Percentiles rank a stretch among this genome's conserved stretches.
These are phyloP conservation scores for Asterophora parasitica DNA, from an alignment of 768 basidiomycete species.

Conservation along the genomic window DNA sequence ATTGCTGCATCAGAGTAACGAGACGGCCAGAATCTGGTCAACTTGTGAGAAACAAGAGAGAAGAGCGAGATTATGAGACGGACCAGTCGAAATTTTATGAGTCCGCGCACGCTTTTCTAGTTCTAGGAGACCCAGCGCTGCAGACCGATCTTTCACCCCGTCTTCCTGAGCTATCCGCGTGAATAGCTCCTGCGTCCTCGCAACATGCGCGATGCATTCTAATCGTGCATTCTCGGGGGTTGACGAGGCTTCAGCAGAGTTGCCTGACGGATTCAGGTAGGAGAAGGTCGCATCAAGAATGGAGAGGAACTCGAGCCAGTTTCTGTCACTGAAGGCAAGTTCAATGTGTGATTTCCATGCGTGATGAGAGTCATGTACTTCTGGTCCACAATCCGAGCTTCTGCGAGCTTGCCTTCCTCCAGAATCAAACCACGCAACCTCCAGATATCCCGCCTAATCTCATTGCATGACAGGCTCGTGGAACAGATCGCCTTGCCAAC, in stretches of 20 bases:
- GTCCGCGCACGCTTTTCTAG: slow-evolving; percentile 56
- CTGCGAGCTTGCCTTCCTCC: slow-evolving; percentile 61
- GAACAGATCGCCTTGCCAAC: slow-evolving; percentile 63
- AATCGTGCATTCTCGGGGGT: slow-evolving; percentile 31
- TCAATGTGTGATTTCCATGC: not conserved
- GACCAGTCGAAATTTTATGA: slow-evolving; percentile 47
- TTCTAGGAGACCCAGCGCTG: slow-evolving; percentile 68
- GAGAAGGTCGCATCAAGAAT: slow-evolving; percentile 65
- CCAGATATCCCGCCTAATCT: slow-evolving; percentile 71
- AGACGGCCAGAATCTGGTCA: slow-evolving; percentile 40
- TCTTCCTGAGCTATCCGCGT: slow-evolving; percentile 55
- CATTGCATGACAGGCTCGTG: slow-evolving; percentile 69
- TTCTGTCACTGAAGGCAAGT: slow-evolving; percentile 54
- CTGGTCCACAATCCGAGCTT: slow-evolving; percentile 52
- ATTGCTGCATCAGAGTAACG: slow-evolving; percentile 51
- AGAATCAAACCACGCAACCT: slow-evolving; percentile 45
- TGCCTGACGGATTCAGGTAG: slow-evolving; percentile 22
- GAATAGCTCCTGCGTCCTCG: slow-evolving; percentile 48
- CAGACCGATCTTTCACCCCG: slow-evolving; percentile 70
- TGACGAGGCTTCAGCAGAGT: slow-evolving; percentile 12
- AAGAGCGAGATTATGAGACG: not conserved
- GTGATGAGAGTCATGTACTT: slow-evolving; percentile 37
- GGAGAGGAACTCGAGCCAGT: slow-evolving; percentile 82
- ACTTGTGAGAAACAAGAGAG: not conserved
- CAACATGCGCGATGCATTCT: slow-evolving; percentile 34